phyloP scores from a whole-genome alignment of 2,329 filamentous ascomycete species.

The Lizonia empirigonia region DNA sequence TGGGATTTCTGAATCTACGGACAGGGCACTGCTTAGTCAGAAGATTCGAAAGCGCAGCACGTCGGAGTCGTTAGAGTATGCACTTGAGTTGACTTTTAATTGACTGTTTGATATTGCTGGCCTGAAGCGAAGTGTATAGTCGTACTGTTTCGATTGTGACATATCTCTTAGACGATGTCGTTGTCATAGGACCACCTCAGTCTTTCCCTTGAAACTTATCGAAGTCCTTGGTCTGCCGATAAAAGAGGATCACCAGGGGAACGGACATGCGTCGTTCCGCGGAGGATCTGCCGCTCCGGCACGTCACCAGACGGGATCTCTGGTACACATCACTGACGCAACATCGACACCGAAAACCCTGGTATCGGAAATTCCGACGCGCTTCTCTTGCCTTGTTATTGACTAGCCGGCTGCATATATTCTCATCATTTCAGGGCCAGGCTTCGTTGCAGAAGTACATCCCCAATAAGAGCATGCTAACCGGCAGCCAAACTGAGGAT shows the following conservation, averaged over 20 bases:
- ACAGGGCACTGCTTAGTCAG: no score
- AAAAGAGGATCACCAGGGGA: not conserved
- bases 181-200: no score
- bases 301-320: not conserved
- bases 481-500: not conserved
- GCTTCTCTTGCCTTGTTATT: not conserved
- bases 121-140: no score
- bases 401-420: slow-evolving; percentile 1
- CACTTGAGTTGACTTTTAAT: no score
- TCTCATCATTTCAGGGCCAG: not conserved
- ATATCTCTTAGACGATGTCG: no score
- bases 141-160: no score
- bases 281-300: slow-evolving; percentile 1
- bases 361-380: not conserved
- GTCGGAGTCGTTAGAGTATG: no score
- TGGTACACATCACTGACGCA: slow-evolving; percentile 1
- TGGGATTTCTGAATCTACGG: no score
- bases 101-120: no score
- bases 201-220: not conserved
- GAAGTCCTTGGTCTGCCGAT: not conserved
- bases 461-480: not conserved
- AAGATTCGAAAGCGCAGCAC: no score
- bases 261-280: not conserved
- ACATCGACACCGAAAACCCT: not conserved
- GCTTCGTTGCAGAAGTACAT: not conserved